Conservation (phyloP, 495 filamentous ascomycete genomes). For the Hypoxylon intermedium region DNA sequence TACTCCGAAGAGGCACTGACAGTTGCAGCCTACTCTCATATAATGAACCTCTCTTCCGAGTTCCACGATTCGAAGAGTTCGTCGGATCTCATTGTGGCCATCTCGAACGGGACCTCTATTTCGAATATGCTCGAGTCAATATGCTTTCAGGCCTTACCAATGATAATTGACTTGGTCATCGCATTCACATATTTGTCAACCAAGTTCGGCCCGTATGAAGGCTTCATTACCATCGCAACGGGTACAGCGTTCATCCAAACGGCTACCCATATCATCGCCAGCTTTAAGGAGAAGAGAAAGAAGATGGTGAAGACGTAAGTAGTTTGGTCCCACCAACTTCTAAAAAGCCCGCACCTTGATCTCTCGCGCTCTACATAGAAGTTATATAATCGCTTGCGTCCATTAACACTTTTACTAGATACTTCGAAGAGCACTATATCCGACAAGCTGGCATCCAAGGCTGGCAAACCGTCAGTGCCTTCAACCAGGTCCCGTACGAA, state of each 20-base stretch:
- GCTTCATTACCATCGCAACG: slow-evolving; percentile 69
- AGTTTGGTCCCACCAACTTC: not conserved
- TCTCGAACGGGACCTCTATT: slow-evolving; percentile 69
- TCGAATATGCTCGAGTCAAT: slow-evolving; percentile 69
- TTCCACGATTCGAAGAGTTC: slow-evolving; percentile 79
- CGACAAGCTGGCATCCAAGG: slow-evolving; percentile 69
- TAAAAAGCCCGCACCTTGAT: not conserved
- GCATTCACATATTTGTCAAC: slow-evolving; percentile 73
- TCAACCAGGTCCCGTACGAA: slow-evolving; percentile 75
- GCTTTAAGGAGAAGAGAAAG: slow-evolving; percentile 49
- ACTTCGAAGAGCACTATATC: slow-evolving; percentile 64
- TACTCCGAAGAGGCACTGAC: slow-evolving; percentile 67
- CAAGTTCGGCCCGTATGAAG: slow-evolving; percentile 77
- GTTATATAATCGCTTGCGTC: not conserved
- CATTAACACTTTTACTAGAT: slow-evolving; percentile 34
- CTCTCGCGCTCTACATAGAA: not conserved
- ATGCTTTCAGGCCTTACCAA: slow-evolving; percentile 71
- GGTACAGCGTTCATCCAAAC: slow-evolving; percentile 68
- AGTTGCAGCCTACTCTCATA: slow-evolving; percentile 72
- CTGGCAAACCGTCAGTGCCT: slow-evolving; percentile 74
- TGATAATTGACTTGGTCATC: slow-evolving; percentile 73
- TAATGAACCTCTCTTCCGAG: slow-evolving; percentile 79
- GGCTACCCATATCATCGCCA: slow-evolving; percentile 60
- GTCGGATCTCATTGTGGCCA: slow-evolving; percentile 71
- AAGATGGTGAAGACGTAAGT: slow-evolving; percentile 47